phyloP scores from a whole-genome alignment of 768 basidiomycete species.

The Naganishia friedmannii region DNA sequence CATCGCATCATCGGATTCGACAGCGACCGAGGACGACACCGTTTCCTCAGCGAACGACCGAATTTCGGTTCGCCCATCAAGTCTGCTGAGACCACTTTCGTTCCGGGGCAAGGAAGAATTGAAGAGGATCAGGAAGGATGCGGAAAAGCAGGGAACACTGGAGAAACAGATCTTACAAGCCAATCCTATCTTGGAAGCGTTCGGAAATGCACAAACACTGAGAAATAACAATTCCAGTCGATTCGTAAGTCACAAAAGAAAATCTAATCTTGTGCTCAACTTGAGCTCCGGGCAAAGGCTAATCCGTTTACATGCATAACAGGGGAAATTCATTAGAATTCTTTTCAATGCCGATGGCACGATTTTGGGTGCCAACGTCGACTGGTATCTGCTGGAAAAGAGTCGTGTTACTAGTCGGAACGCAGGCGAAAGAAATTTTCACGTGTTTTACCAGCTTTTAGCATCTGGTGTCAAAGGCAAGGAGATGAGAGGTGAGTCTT shows the following conservation, averaged over 20 bases:
- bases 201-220: constrained; percentile 97
- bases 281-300: not conserved
- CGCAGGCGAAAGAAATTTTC: constrained; percentile 86
- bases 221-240: constrained; percentile 98
- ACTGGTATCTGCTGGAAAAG: constrained; percentile 99
- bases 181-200: constrained; percentile 94
- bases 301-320: not conserved
- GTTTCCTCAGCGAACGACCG: not conserved
- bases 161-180: constrained; percentile 96
- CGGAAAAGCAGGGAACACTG: constrained; percentile 65
- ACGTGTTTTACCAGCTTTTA: constrained; percentile 94
- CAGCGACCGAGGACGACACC: constrained; percentile 1
- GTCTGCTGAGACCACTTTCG: constrained; percentile 62
- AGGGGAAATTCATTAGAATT: constrained; percentile 92
- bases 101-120: constrained; percentile 58
- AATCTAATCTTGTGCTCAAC: not conserved
- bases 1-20: constrained; percentile 70
- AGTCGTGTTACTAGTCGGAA: constrained; percentile 85
- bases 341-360: constrained; percentile 88
- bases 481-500: constrained; percentile 62
- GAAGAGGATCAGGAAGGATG: constrained; percentile 35
- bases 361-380: constrained; percentile 95
- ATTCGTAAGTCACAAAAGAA: constrained; percentile 56
- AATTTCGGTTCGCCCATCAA: constrained; percentile 55
- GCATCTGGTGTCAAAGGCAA: constrained; percentile 61